Percentiles rank a stretch among this genome's conserved stretches.
Conservation (phyloP, 352 stramenopile species). For the Pythium folliculosum region DNA sequence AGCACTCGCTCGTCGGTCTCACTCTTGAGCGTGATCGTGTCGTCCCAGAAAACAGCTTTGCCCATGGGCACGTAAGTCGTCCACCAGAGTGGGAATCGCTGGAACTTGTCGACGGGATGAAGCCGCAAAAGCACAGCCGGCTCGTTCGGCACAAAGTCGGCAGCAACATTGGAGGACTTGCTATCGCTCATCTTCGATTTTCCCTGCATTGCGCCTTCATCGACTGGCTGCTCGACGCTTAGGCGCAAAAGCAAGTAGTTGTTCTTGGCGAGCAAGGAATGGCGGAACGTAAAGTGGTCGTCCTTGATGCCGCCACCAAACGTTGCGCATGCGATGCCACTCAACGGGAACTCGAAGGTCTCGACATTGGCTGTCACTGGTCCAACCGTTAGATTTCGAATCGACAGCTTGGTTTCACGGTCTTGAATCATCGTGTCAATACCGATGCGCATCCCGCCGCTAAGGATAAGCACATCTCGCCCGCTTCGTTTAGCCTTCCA, state of each 20-base stretch:
- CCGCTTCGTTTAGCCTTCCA: slow-evolving; percentile 76
- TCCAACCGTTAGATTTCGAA: slow-evolving; percentile 64
- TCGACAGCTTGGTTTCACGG: slow-evolving; percentile 39
- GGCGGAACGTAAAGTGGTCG: slow-evolving; percentile 61
- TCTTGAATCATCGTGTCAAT: slow-evolving; percentile 71
- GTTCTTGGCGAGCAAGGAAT: slow-evolving; percentile 42
- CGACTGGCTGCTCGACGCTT: slow-evolving; percentile 23
- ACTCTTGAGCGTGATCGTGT: slow-evolving; percentile 54
- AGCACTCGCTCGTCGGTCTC: slow-evolving; percentile 57
- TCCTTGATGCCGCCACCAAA: slow-evolving; percentile 41
- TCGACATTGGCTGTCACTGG: slow-evolving; percentile 58
- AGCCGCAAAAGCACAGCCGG: slow-evolving; percentile 11
- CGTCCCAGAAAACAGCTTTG: slow-evolving; percentile 67
- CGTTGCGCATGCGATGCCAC: slow-evolving; percentile 52
- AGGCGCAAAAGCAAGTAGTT: slow-evolving; percentile 63
- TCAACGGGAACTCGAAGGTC: slow-evolving; percentile 50
- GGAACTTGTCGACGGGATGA: slow-evolving; percentile 45
- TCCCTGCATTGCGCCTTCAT: not conserved
- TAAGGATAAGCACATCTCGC: slow-evolving; percentile 71
- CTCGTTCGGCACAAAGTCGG: slow-evolving; percentile 52
- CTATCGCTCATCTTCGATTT: slow-evolving; percentile 3
- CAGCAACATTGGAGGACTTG: slow-evolving; percentile 38
- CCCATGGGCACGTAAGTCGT: slow-evolving; percentile 60
- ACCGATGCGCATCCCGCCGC: slow-evolving; percentile 57
- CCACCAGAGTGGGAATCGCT: slow-evolving; percentile 61